Evolutionary conservation across 768 basidiomycete species (phyloP), one percentile per base, ranked within the genome.

Genomic region (Panus rudis): DNA sequence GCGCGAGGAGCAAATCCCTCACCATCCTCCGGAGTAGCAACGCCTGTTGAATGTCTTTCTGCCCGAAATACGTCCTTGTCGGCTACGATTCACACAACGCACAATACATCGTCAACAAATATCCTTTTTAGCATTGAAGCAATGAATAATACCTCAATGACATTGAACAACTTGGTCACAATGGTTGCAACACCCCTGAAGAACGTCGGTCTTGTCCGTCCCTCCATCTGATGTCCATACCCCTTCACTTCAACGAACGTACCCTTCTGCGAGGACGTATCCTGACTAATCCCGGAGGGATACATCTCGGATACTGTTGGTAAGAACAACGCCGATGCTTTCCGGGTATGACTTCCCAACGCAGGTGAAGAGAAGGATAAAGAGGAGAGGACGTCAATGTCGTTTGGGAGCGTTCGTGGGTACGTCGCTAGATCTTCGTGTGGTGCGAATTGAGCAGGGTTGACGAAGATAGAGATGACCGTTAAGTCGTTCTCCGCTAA

Each of bases 41-140:
- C 0, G 87, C 91, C 60, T 99, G 96, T 58, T 99, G 96, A 42
- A 99, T 96, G 59, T 98, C 94, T 60, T 98, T 98, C 63, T 98
- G 93, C 1, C 96, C 94, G 49, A 99, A 96, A 62, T 98, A 97
- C 17, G 87, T 81, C 50, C 82, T 78, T 34, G 87, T 88, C 4
- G 94, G 94, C 92, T 94, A 60, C 24, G n/a, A n/a, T n/a, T n/a
- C n/a, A n/a, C n/a, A n/a, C n/a, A n/a, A n/a, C n/a, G n/a, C n/a
- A 17, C 16, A 34, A 21, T 16, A 33, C 20, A 47, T 52, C 20
- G 37, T 47, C 32, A 20, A 35, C 16, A 8, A 37, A 13, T 7
- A 24, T 12, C 28, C 46, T 3, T 21, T 2, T 13, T 4, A 32
- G 8, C 12, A 8, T 24, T 32, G n/a, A n/a, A 50, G 44, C 14